Percentiles rank a stretch among this genome's conserved stretches.
Conservation (phyloP, 495 filamentous ascomycete species). For the Penicillium steckii region DNA sequence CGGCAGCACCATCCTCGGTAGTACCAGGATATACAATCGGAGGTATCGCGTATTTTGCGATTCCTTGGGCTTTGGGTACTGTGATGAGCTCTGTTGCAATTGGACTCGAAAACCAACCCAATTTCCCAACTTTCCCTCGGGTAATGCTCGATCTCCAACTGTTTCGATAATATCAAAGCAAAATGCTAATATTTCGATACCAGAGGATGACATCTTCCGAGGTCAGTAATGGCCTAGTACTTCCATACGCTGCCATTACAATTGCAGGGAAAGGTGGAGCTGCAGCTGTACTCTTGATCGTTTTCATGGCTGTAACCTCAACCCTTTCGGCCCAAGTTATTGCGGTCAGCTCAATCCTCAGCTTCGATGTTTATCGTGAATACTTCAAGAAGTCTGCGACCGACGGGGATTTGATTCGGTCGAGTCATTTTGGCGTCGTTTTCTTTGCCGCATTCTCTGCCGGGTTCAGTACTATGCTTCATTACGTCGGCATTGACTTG, state of each 20-base stretch:
- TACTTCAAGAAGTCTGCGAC: conserved; percentile 44
- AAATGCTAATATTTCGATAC: neutral
- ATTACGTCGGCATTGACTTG: conserved; percentile 37
- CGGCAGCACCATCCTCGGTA: conserved; percentile 34
- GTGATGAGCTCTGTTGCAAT: conserved; percentile 40
- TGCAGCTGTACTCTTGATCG: conserved; percentile 38
- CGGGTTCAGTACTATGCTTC: conserved; percentile 35
- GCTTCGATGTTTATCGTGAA: conserved; percentile 43
- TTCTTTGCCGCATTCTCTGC: conserved; percentile 43
- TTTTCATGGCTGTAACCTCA: conserved; percentile 47
- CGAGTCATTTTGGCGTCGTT: conserved; percentile 43
- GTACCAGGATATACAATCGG: conserved; percentile 47
- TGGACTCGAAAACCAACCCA: conserved; percentile 38
- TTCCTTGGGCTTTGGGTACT: conserved; percentile 45
- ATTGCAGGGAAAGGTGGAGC: conserved; percentile 46
- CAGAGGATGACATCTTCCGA: conserved; percentile 40
- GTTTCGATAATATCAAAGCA: neutral
- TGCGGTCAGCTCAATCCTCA: conserved; percentile 42
- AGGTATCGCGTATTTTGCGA: conserved; percentile 43
- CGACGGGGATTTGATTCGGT: conserved; percentile 36
- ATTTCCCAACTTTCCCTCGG: conserved; percentile 44
- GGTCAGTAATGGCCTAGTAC: conserved; percentile 36
- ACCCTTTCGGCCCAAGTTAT: conserved; percentile 44
- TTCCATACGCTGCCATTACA: conserved; percentile 42
- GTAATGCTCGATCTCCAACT: conserved; percentile 12